phyloP scores from a whole-genome alignment of 805 yeast species.

The Zygoascus biomembranicola region DNA sequence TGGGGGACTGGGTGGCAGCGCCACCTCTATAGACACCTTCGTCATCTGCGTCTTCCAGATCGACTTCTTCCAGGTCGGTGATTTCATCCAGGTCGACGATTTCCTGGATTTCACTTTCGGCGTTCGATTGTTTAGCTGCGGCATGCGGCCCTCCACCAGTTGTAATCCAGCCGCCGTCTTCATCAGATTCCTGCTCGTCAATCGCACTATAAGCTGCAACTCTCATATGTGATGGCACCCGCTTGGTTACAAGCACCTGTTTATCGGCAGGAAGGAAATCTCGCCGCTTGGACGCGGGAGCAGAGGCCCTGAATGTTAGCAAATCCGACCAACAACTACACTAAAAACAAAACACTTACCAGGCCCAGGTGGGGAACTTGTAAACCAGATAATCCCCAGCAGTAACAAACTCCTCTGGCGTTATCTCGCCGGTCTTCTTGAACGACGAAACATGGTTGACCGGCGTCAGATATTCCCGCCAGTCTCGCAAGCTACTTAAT shows the following conservation, averaged over 20 bases:
- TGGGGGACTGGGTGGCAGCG: conserved; percentile 15
- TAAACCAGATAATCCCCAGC: conserved; percentile 91
- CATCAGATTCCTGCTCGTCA: conserved; percentile 26
- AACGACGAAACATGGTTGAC: conserved; percentile 81
- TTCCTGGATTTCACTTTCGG: neutral
- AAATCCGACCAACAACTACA: neutral
- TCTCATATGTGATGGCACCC: conserved; percentile 77
- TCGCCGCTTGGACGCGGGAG: conserved; percentile 44
- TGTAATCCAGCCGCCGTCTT: conserved; percentile 31
- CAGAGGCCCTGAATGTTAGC: conserved; percentile 31
- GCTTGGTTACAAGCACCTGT: conserved; percentile 80
- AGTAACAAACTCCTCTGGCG: conserved; percentile 88
- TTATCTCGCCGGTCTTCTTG: conserved; percentile 77
- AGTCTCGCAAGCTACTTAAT: conserved; percentile 45
- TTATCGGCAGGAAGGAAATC: conserved; percentile 79
- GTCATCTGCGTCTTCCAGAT: conserved; percentile 18
- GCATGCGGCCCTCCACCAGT: conserved; percentile 24
- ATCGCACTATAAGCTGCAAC: conserved; percentile 38
- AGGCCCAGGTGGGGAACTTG: conserved; percentile 95
- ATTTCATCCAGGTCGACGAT: conserved; percentile 12
- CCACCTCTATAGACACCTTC: conserved; percentile 6
- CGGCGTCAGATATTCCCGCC: conserved; percentile 92
- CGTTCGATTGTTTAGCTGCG: neutral
- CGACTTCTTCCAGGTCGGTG: conserved; percentile 16
- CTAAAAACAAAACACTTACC: conserved; percentile 36